phyloP scores from a whole-genome alignment of 1,139 yeast genomes.

The Suhomyces chickasaworum region DNA sequence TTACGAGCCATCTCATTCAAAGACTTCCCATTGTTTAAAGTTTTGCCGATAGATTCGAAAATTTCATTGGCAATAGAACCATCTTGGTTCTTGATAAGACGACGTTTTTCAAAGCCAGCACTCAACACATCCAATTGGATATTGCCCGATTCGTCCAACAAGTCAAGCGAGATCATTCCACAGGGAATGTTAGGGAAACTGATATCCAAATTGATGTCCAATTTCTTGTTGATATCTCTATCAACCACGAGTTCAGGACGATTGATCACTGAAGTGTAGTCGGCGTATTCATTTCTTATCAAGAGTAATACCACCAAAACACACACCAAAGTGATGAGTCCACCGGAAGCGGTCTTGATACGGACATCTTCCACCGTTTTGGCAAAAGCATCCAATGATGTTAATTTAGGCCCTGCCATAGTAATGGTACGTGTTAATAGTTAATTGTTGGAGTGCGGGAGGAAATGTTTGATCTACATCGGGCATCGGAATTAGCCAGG shows the following conservation, averaged over 20 bases:
- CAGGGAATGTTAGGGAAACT: slow-evolving; percentile 87
- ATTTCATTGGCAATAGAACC: slow-evolving; percentile 30
- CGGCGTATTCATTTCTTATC: slow-evolving; percentile 72
- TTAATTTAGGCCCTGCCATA: slow-evolving; percentile 41
- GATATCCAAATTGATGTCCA: slow-evolving; percentile 79
- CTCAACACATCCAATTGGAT: slow-evolving; percentile 69
- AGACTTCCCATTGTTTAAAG: slow-evolving; percentile 30
- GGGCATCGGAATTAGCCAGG: neutral
- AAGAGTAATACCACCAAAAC: slow-evolving; percentile 61
- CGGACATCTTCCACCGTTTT: slow-evolving; percentile 94
- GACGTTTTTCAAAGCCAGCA: slow-evolving; percentile 69
- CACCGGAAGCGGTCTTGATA: slow-evolving; percentile 86
- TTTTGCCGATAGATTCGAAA: slow-evolving; percentile 23
- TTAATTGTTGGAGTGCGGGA: neutral
- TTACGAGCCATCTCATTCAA: slow-evolving; percentile 39
- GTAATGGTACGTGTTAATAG: slow-evolving; percentile 3
- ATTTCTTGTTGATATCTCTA: slow-evolving; percentile 71
- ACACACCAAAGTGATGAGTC: slow-evolving; percentile 78
- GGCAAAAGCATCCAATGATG: slow-evolving; percentile 85
- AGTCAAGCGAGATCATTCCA: slow-evolving; percentile 50
- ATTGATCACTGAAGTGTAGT: slow-evolving; percentile 65
- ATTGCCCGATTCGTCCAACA: slow-evolving; percentile 85
- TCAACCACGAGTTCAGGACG: slow-evolving; percentile 89
- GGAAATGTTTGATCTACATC: neutral
- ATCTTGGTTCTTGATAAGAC: slow-evolving; percentile 49